Evolutionary conservation across 2,329 filamentous ascomycete genomes (phyloP).

Genomic region (Fusarium staphyleae): DNA sequence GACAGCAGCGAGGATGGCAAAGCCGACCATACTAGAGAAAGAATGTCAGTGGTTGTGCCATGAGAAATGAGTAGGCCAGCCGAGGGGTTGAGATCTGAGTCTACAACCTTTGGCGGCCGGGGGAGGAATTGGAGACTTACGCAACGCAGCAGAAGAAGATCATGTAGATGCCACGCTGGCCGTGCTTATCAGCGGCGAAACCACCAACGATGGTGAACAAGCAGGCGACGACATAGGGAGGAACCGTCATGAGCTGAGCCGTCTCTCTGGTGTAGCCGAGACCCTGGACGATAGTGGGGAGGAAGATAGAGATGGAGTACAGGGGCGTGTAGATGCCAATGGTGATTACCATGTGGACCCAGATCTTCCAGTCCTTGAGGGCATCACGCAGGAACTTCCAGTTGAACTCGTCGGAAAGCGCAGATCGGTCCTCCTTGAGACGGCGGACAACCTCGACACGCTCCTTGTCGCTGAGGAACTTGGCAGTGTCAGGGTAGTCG

Average conservation of each 20-base stretch:
- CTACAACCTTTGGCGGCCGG: constrained; percentile 12
- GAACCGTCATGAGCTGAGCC: constrained; percentile 50
- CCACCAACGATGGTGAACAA: constrained; percentile 50
- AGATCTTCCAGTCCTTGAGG: constrained; percentile 64
- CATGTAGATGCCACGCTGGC: constrained; percentile 50
- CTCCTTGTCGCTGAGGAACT: constrained; percentile 56
- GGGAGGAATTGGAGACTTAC: constrained; percentile 38
- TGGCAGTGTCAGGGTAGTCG: constrained; percentile 63
- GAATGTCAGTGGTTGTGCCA: constrained; percentile 18
- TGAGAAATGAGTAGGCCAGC: constrained; percentile 9
- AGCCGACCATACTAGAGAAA: constrained; percentile 42
- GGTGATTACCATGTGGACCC: constrained; percentile 66
- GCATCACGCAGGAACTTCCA: constrained; percentile 63
- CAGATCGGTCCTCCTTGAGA: constrained; percentile 53
- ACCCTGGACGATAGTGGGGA: constrained; percentile 48
- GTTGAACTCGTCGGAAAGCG: constrained; percentile 64
- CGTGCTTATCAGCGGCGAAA: constrained; percentile 51
- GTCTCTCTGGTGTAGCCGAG: constrained; percentile 48
- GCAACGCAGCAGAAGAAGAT: constrained; percentile 47
- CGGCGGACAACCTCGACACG: constrained; percentile 52
- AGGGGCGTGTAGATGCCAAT: constrained; percentile 59
- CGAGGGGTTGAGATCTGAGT: constrained; percentile 9
- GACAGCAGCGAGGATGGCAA: constrained; percentile 44
- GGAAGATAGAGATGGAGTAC: constrained; percentile 50
- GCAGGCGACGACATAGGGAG: constrained; percentile 49